Base-by-base conservation (phyloP, 2,329 filamentous ascomycete species). In the Claviceps sp. region DNA sequence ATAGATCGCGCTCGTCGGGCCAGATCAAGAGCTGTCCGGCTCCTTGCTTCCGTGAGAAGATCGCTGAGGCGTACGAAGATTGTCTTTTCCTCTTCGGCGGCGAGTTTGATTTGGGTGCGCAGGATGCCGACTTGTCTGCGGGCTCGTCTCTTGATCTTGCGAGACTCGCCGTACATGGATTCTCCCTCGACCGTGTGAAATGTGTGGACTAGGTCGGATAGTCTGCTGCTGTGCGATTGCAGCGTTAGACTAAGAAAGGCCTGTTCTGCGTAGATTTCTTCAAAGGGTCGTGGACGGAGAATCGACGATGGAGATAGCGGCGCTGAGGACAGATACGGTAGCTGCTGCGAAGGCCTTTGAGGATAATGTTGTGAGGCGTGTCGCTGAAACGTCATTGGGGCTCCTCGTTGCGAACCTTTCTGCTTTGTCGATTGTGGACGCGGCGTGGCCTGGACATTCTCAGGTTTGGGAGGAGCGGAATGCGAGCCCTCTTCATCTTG, bases 21-120 rank as follows among this genome's bases (percentile, higher is more conserved):
- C 39, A 66, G 62, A 34, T 58, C 57, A 66, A 66, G 69, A 2
- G 68, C 62, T 49, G 72, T 68, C 3, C 68, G 66, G 40, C 68
- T 71, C 56, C 71, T 69, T 14, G 75, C 68, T 60, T 80, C 75
- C 16, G 73, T 61, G 37, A 70, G 66, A 14, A 80, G 56, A 52
- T 79, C 75, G 13, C 69, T 64, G n/a, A 80, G 63, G 2, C 75
- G 65, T 16, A 64, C 52, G 40, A 74, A 60, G 6, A 78, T 69
- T 16, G 64, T 56, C 50, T 64, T 68, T 57, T 80, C 71, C 57
- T 78, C 72, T 50, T 69, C 65, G 2, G 70, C 68, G 0, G 67
- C 70, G 44, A 72, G 66, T n/a, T 63, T 59, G 36, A 80, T 67
- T 52, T 69, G 70, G 49, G 62, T 63, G 46, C 62, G 68, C 11